phyloP scores from a whole-genome alignment of 2,329 filamentous ascomycete species.

The Xylariaceae sp. region DNA sequence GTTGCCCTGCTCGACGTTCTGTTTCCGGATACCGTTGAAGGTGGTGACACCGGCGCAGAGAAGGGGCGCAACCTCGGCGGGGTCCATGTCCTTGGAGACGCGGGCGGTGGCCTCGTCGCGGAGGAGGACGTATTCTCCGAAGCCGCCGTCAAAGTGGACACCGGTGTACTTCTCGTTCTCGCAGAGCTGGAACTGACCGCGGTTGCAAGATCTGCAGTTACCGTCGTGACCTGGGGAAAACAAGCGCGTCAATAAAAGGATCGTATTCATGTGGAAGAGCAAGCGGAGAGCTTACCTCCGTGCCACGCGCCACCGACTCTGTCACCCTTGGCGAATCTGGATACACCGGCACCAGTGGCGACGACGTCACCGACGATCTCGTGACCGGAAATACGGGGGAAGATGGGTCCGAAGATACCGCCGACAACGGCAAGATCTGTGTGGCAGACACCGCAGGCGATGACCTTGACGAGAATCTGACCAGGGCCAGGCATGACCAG shows the following conservation, averaged over 20 bases:
- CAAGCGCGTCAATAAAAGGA: not conserved
- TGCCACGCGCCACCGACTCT: slow-evolving; percentile 65
- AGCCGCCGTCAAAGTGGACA: slow-evolving; percentile 61
- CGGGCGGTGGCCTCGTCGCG: slow-evolving; percentile 55
- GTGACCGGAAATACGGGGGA: slow-evolving; percentile 62
- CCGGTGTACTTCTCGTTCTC: slow-evolving; percentile 59
- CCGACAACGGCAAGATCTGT: slow-evolving; percentile 47
- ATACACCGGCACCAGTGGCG: slow-evolving; percentile 52
- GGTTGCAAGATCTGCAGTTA: slow-evolving; percentile 57
- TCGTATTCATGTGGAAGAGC: not conserved
- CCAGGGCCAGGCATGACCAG: slow-evolving; percentile 50
- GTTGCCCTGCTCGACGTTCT: slow-evolving; percentile 46
- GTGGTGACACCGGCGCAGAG: slow-evolving; percentile 62
- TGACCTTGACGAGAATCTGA: slow-evolving; percentile 64
- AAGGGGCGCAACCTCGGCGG: slow-evolving; percentile 51
- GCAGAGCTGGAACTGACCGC: slow-evolving; percentile 64
- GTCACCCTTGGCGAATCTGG: slow-evolving; percentile 56
- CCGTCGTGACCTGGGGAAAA: slow-evolving; percentile 48
- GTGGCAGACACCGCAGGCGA: slow-evolving; percentile 68
- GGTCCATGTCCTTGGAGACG: slow-evolving; percentile 48
- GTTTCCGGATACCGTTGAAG: slow-evolving; percentile 54
- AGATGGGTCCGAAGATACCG: slow-evolving; percentile 49
- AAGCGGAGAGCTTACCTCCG: slow-evolving; percentile 41
- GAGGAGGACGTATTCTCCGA: slow-evolving; percentile 57
- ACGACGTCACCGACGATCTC: slow-evolving; percentile 65